phyloP scores from a whole-genome alignment of 2,329 filamentous ascomycete genomes.

The Chlorencoelia australis region DNA sequence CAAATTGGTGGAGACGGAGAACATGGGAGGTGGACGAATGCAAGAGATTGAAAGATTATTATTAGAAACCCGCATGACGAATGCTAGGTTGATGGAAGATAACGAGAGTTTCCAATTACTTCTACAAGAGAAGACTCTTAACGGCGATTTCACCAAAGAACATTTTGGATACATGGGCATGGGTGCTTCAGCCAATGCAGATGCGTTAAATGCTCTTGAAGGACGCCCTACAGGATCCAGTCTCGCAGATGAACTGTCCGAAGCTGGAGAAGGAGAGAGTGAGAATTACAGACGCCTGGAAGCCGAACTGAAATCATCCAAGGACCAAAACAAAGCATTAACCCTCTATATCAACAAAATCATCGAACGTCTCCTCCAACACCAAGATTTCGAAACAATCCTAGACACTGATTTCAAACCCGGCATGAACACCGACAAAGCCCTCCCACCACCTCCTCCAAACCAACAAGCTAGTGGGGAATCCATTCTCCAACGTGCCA shows the following conservation, averaged over 20 bases:
- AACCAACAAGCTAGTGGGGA: slow-evolving; percentile 36
- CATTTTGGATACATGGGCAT: slow-evolving; percentile 48
- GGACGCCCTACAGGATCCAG: slow-evolving; percentile 46
- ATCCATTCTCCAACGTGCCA: slow-evolving; percentile 50
- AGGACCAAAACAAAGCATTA: slow-evolving; percentile 93
- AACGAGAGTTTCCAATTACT: slow-evolving; percentile 97
- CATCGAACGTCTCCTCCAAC: slow-evolving; percentile 85
- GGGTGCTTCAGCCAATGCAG: slow-evolving; percentile 54
- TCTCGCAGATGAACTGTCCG: slow-evolving; percentile 82
- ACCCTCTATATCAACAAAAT: slow-evolving; percentile 99
- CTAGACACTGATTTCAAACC: slow-evolving; percentile 59
- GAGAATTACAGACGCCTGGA: slow-evolving; percentile 61
- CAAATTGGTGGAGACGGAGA: slow-evolving; percentile 89
- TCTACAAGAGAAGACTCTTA: slow-evolving; percentile 87
- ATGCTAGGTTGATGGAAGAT: slow-evolving; percentile 93
- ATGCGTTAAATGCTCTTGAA: slow-evolving; percentile 54
- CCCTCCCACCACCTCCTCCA: slow-evolving; percentile 62
- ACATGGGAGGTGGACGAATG: slow-evolving; percentile 76
- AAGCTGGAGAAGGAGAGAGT: slow-evolving; percentile 51
- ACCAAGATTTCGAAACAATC: slow-evolving; percentile 91
- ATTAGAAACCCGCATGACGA: slow-evolving; percentile 89
- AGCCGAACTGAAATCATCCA: slow-evolving; percentile 65
- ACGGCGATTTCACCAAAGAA: slow-evolving; percentile 78
- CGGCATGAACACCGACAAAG: slow-evolving; percentile 52
- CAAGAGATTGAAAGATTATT: slow-evolving; percentile 85